Evolutionary conservation across 768 basidiomycete genomes (phyloP).

Genomic region (Mycena polygramma): DNA sequence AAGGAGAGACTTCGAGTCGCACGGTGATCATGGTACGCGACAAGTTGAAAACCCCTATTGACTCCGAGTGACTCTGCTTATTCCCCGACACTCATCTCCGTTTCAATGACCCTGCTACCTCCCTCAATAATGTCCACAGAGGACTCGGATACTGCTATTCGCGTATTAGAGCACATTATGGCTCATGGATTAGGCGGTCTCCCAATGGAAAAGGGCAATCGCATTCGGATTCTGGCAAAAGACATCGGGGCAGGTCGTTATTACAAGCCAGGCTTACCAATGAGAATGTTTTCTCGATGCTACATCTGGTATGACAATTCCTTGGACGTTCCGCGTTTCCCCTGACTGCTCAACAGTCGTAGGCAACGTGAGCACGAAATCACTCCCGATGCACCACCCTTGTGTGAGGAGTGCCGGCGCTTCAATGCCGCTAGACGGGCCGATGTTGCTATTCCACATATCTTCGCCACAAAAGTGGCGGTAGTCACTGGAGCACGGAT

Average conservation of each 20-base stretch:
- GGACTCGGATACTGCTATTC: slow-evolving; percentile 28
- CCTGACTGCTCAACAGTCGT: slow-evolving; percentile 23
- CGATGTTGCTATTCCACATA: slow-evolving; percentile 34
- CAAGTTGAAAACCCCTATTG: background rate
- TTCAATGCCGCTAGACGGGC: slow-evolving; percentile 33
- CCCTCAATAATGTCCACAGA: slow-evolving; percentile 23
- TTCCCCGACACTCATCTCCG: too few relatives aligned
- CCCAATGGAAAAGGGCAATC: slow-evolving; percentile 29
- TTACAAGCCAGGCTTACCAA: slow-evolving; percentile 30
- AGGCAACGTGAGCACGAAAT: slow-evolving; percentile 36
- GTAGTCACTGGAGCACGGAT: slow-evolving; percentile 52
- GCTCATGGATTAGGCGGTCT: slow-evolving; percentile 27
- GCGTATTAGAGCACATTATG: slow-evolving; percentile 35
- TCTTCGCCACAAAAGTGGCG: slow-evolving; percentile 45
- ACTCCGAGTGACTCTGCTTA: background rate
- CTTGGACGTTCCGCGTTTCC: too few relatives aligned
- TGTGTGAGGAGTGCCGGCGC: slow-evolving; percentile 21
- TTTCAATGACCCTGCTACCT: too few relatives aligned
- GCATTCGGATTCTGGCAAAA: slow-evolving; percentile 35
- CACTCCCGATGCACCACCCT: slow-evolving; percentile 26
- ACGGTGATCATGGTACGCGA: slow-evolving; percentile 14
- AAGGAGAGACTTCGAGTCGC: background rate
- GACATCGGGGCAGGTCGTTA: slow-evolving; percentile 37
- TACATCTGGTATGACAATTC: slow-evolving; percentile 32
- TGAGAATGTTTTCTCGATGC: slow-evolving; percentile 31